phyloP scores from a whole-genome alignment of 495 filamentous ascomycete species.

The Xylaria acuta region DNA sequence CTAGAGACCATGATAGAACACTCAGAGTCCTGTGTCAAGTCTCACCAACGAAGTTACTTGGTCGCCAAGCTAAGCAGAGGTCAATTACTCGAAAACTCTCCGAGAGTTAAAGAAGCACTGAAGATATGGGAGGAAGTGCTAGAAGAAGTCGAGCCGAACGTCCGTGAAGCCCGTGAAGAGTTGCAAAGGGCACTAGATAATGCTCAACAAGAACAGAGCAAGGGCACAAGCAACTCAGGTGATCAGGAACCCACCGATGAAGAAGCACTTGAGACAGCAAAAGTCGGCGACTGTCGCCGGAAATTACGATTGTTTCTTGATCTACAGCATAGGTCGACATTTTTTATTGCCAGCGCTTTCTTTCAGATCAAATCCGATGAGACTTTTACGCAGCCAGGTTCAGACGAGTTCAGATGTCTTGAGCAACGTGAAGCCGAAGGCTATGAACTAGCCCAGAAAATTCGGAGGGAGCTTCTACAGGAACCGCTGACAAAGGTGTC shows the following conservation, averaged over 20 bases:
- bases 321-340: constrained; percentile 79
- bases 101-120: constrained; percentile 61
- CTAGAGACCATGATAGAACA: constrained; percentile 89
- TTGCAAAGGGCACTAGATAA: constrained; percentile 62
- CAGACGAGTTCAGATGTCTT: constrained; percentile 67
- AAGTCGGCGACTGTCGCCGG: constrained; percentile 62
- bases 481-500: constrained; percentile 40
- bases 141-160: constrained; percentile 59
- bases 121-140: constrained; percentile 69
- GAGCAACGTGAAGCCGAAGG: constrained; percentile 71
- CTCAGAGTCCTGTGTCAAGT: constrained; percentile 65
- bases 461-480: constrained; percentile 77
- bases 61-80: constrained; percentile 68
- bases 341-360: constrained; percentile 83
- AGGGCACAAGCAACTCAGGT: constrained; percentile 38
- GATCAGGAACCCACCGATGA: constrained; percentile 42
- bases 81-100: constrained; percentile 74
- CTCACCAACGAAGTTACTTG: constrained; percentile 71
- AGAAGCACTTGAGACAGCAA: constrained; percentile 8
- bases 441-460: constrained; percentile 77
- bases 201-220: constrained; percentile 38
- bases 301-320: constrained; percentile 75
- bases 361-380: constrained; percentile 80
- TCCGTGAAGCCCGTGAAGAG: constrained; percentile 68
- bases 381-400: constrained; percentile 64